These are phyloP conservation scores for Diaporthe ilicicola DNA, from an alignment of 2,329 filamentous ascomycete genomes.

Conservation along the genomic window DNA sequence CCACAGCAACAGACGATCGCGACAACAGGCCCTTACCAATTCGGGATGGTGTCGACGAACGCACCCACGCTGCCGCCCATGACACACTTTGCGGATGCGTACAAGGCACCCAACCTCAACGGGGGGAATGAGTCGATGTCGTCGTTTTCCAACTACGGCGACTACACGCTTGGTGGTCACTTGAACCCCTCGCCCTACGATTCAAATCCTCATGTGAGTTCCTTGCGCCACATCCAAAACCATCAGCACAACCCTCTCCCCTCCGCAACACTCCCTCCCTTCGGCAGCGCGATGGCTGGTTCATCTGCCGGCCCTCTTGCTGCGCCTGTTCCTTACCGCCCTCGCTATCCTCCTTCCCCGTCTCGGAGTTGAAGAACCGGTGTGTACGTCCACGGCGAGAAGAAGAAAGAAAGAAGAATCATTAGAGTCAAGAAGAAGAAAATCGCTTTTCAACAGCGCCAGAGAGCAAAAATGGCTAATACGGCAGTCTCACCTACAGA, in stretches of 20 bases:
- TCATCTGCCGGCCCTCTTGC: constrained; percentile 31
- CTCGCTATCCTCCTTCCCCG: constrained; percentile 34
- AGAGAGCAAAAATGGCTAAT: constrained; percentile 52
- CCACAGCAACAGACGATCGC: constrained; percentile 60
- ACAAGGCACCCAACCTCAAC: constrained; percentile 71
- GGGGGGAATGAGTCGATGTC: constrained; percentile 68
- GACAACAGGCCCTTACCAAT: constrained; percentile 62
- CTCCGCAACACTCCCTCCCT: constrained; percentile 39
- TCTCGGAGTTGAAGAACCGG: constrained; percentile 25
- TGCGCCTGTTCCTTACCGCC: constrained; percentile 34
- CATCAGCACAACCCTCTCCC: constrained; percentile 35
- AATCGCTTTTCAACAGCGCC: constrained; percentile 18
- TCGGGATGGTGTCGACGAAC: constrained; percentile 63
- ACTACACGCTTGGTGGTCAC: constrained; percentile 71
- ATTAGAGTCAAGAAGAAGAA: constrained; percentile 16
- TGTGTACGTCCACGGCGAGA: constrained; percentile 22
- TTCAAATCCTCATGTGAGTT: constrained; percentile 79
- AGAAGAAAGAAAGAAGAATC: constrained; percentile 4
- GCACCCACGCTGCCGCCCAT: constrained; percentile 71
- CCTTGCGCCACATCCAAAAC: constrained; percentile 53
- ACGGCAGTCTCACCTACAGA: constrained; percentile 60
- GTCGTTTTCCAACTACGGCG: constrained; percentile 71
- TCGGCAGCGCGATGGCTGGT: constrained; percentile 30
- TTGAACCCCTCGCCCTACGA: constrained; percentile 71
- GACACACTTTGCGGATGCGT: constrained; percentile 68